These are phyloP conservation scores for Hanseniaspora mollemarum DNA, from an alignment of 805 yeast genomes.

Conservation along the genomic window DNA sequence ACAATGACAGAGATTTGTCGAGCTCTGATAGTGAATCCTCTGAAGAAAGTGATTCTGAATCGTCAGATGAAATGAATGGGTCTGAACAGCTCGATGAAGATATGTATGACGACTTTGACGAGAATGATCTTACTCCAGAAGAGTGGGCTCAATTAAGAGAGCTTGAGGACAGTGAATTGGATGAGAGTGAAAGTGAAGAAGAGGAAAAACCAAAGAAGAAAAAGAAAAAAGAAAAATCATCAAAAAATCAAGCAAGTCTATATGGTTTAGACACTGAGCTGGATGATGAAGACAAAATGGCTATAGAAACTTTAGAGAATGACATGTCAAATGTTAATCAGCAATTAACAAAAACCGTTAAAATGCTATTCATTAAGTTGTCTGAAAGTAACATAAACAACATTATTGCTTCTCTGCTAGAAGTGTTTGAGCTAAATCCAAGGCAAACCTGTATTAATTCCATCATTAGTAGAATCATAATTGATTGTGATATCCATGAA, in stretches of 20 bases:
- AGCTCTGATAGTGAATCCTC: constrained; percentile 22
- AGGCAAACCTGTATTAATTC: constrained; percentile 69
- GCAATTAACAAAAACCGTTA: constrained; percentile 37
- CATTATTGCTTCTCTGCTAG: constrained; percentile 58
- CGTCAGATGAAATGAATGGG: constrained; percentile 23
- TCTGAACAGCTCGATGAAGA: constrained; percentile 21
- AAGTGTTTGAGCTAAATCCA: constrained; percentile 53
- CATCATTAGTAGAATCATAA: constrained; percentile 50
- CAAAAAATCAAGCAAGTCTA: constrained; percentile 49
- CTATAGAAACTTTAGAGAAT: constrained; percentile 2
- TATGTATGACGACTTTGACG: constrained; percentile 34
- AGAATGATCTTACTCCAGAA: constrained; percentile 31
- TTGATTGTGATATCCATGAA: constrained; percentile 52
- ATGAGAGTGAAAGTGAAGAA: constrained; percentile 23
- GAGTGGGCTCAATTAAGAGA: constrained; percentile 28
- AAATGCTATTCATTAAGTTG: constrained; percentile 77
- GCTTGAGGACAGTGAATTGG: constrained; percentile 23
- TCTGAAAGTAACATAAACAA: constrained; percentile 72
- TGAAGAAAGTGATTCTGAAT: constrained; percentile 28
- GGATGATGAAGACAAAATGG: constrained; percentile 15
- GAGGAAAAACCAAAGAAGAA: constrained; percentile 16
- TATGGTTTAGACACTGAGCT: constrained; percentile 45
- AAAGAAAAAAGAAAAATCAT: constrained; percentile 19
- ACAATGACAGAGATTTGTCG: constrained; percentile 13
- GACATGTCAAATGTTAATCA: constrained; percentile 8